A percentile compares a stretch with the other conserved stretches of the same genome.
These are phyloP conservation scores for Hortaea sp. DNA, from an alignment of 2,329 filamentous ascomycete genomes.

Conservation along the genomic window DNA sequence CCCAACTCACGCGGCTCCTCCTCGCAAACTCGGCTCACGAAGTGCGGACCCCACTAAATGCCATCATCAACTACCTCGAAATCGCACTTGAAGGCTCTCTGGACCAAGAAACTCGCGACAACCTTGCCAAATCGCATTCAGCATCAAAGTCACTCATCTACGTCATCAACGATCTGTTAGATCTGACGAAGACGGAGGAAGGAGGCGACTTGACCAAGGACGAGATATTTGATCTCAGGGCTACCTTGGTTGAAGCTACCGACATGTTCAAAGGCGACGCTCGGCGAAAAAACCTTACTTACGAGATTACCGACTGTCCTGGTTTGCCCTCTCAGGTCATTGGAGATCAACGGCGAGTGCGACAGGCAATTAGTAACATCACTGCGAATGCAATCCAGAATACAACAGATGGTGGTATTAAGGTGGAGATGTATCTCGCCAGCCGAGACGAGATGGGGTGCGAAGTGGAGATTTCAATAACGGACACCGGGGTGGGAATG, in stretches of 20 bases:
- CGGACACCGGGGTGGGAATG: slow-evolving; percentile 65
- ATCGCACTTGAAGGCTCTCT: slow-evolving; percentile 75
- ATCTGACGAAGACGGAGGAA: slow-evolving; percentile 80
- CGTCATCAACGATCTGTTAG: slow-evolving; percentile 84
- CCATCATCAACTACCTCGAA: slow-evolving; percentile 89
- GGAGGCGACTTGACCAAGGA: slow-evolving; percentile 70
- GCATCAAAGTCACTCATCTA: slow-evolving; percentile 89
- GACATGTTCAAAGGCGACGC: slow-evolving; percentile 65
- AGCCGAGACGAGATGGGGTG: slow-evolving; percentile 44
- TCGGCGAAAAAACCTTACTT: slow-evolving; percentile 62
- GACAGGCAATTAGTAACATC: slow-evolving; percentile 74
- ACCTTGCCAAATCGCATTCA: slow-evolving; percentile 73
- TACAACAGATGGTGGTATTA: slow-evolving; percentile 58
- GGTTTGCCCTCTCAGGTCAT: slow-evolving; percentile 62
- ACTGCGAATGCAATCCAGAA: slow-evolving; percentile 78
- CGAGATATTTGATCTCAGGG: slow-evolving; percentile 63
- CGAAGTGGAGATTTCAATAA: slow-evolving; percentile 62
- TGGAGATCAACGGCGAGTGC: slow-evolving; percentile 69
- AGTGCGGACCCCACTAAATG: slow-evolving; percentile 81
- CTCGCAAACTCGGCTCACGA: slow-evolving; percentile 86
- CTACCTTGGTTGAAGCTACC: slow-evolving; percentile 66
- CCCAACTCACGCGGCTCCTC: slow-evolving; percentile 66
- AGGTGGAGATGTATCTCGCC: slow-evolving; percentile 57
- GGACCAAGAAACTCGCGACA: slow-evolving; percentile 75
- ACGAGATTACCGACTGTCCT: slow-evolving; percentile 56